Base-by-base conservation (phyloP, 2,329 filamentous ascomycete genomes). In the Immersiporthe knoxdaviesiana region DNA sequence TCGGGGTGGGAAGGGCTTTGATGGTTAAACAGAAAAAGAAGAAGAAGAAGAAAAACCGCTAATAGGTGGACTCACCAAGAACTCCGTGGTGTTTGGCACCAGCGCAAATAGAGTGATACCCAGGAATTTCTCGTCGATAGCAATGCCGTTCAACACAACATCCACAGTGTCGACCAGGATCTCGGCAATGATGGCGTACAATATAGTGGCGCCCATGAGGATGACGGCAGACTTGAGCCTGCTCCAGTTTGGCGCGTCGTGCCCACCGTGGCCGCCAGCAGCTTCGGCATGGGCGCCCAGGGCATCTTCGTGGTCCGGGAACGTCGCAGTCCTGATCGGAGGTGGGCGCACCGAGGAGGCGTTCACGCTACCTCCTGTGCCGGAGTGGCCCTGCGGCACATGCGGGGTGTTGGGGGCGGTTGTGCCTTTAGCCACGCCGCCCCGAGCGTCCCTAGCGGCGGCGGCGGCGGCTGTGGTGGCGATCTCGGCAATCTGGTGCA, bases 191-290 rank as follows among this genome's bases (percentile, higher is more conserved):
- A 98, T 84, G n/a, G 97, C 96, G 78, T 99, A 99, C 16, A 97
- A 86, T 18, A 98, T 76, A 0, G 96, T 99, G 3, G 97, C 95
- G 1, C 89, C 91, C 73, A 98, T 88, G 16, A 99, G 84, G 69
- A 99, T 95, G 61, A 97, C 84, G 2, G 93, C 87, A 83, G 93
- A 97, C 86, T 98, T 98, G 66, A 87, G 88, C 71, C 94, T 90
- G 75, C 95, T 93, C 96, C 96, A 99, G 78, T 99, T 99, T 5
- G 96, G 96, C n/a, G 96, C 96, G 79, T 99, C 96, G 75, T 99
- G 97, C 0, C 95, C 94, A 60, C 92, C 92, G 77, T 84, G 81
- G 1, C 61, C 66, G 35, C 80, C 80, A 47, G 76, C 78, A 21
- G n/a, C n/a, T n/a, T 70, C 65, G 12, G 70, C 70, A 27, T 70